phyloP scores from a whole-genome alignment of 108 stramenopile species.

The Aurantiochytrium sp. region DNA sequence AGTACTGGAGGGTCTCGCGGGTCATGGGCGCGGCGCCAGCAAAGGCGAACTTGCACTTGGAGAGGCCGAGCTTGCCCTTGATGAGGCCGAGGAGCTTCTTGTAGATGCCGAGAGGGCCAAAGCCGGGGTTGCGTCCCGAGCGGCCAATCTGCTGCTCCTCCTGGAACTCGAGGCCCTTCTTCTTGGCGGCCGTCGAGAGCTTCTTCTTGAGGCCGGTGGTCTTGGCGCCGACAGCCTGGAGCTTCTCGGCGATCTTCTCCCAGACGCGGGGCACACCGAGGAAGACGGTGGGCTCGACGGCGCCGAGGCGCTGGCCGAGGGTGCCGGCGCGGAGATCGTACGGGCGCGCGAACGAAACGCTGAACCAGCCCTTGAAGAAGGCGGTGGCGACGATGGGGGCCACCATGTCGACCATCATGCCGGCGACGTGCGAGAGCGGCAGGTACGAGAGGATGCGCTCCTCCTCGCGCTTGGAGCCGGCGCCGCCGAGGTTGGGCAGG shows the following conservation, averaged over 20 bases:
- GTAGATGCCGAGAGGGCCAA: constrained; percentile 39
- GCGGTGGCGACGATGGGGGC: constrained; percentile 51
- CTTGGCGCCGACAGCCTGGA: constrained; percentile 59
- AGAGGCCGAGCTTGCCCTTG: constrained; percentile 46
- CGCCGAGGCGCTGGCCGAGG: constrained; percentile 56
- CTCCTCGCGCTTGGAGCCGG: not conserved
- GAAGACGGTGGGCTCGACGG: constrained; percentile 69
- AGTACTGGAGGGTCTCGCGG: constrained; percentile 62
- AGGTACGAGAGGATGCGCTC: constrained; percentile 1
- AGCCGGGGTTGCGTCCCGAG: not conserved
- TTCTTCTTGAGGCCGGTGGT: constrained; percentile 60
- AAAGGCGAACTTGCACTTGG: constrained; percentile 53
- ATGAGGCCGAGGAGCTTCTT: constrained; percentile 44
- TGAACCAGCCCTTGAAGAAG: constrained; percentile 30
- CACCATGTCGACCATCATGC: constrained; percentile 56
- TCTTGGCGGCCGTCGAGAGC: constrained; percentile 65
- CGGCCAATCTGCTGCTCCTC: not conserved
- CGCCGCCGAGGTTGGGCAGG: not conserved
- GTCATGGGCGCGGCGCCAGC: constrained; percentile 66
- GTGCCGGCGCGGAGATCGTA: constrained; percentile 65
- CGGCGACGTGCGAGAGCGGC: constrained; percentile 63
- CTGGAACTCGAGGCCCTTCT: constrained; percentile 39
- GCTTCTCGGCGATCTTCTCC: constrained; percentile 78
- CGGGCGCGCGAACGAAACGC: constrained; percentile 60
- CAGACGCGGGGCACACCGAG: constrained; percentile 77